Conservation (phyloP, 495 filamentous ascomycete species). For the Aspergillus incahuasiensis region DNA sequence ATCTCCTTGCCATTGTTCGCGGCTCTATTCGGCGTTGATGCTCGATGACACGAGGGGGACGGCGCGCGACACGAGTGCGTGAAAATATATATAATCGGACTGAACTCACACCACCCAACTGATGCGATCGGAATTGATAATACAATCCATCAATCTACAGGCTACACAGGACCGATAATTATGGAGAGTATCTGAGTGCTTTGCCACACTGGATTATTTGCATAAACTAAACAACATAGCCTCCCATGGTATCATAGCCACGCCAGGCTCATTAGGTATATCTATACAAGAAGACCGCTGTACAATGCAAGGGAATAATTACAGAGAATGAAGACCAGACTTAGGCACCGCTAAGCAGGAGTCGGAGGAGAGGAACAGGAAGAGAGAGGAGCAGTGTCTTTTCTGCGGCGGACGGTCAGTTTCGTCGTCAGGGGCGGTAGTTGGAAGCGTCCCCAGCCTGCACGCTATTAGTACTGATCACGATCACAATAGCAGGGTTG, state of each 20-base stretch:
- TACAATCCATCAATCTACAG: too few species aligned
- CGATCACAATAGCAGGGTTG: neutral
- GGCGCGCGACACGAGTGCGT: too few species aligned
- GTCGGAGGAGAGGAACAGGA: neutral
- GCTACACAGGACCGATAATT: too few species aligned
- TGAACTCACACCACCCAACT: too few species aligned
- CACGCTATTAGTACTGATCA: neutral
- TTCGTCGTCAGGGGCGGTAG: slow-evolving; percentile 9
- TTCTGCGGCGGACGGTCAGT: slow-evolving; percentile 11
- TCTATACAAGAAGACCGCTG: neutral
- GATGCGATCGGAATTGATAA: too few species aligned
- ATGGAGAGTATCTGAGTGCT: too few species aligned
- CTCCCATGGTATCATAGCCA: neutral
- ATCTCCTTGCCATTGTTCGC: too few species aligned
- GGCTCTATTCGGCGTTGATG: too few species aligned
- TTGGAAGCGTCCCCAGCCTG: slow-evolving; percentile 15
- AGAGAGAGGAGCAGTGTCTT: neutral
- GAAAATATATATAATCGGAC: too few species aligned
- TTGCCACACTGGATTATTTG: too few species aligned
- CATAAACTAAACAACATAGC: neutral
- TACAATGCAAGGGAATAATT: neutral
- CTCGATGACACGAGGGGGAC: too few species aligned
- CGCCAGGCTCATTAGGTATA: neutral
- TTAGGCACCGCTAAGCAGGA: too few species aligned
- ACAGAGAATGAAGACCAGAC: neutral